A percentile compares a stretch with the other conserved stretches of the same genome.
Conservation (phyloP, 176 grass and related monocot genomes). For the Eleusine coracana region DNA sequence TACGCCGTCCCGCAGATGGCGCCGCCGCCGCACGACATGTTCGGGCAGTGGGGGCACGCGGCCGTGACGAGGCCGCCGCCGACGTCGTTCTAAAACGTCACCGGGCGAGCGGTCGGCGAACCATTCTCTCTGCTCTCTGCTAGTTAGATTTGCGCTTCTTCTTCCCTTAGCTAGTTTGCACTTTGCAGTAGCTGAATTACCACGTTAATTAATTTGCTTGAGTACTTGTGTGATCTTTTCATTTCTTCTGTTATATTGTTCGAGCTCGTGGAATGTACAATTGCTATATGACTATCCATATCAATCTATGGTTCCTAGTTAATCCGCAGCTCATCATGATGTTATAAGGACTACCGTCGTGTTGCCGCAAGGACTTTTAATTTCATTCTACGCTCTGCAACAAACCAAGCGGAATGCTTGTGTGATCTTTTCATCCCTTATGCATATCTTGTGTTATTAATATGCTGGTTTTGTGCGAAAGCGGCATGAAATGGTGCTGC, state of each 20-base stretch:
- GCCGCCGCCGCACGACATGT: slow-evolving; percentile 63
- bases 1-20: slow-evolving; percentile 55
- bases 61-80: slow-evolving; percentile 50
- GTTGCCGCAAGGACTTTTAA: not conserved
- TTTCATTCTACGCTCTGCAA: not conserved
- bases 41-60: slow-evolving; percentile 73
- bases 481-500: not conserved
- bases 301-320: not conserved
- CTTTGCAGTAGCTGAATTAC: slow-evolving; percentile 33
- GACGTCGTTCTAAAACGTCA: slow-evolving; percentile 47
- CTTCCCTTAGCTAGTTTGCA: slow-evolving; percentile 37
- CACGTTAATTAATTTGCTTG: slow-evolving; percentile 42
- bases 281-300: slow-evolving; percentile 23
- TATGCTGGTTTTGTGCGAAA: not conserved
- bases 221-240: slow-evolving; percentile 34
- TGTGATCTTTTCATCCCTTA: too few relatives aligned
- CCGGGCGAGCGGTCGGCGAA: not conserved
- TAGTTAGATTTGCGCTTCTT: slow-evolving; percentile 31
- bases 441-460: too few relatives aligned
- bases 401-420: not conserved
- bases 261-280: slow-evolving; percentile 30
- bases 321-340: not conserved
- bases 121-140: not conserved
- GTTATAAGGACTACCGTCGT: not conserved
- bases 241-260: slow-evolving; percentile 4